Evolutionary conservation across 768 basidiomycete genomes (phyloP).

Genomic region (Porphyrellus cyaneotinctus): DNA sequence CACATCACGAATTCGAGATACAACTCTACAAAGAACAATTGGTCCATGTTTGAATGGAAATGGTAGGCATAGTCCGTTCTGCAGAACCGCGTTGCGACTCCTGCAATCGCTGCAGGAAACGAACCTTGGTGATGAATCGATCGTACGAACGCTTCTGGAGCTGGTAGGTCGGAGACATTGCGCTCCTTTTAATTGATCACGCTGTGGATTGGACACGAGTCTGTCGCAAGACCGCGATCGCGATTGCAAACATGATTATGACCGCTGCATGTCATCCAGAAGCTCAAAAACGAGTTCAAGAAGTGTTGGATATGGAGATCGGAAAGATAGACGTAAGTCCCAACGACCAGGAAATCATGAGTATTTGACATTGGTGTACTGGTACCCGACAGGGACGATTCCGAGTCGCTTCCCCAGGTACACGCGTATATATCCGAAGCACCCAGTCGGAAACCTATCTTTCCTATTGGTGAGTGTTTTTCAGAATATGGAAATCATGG

Average conservation of each 20-base stretch:
- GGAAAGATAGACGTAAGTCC: slow-evolving; percentile 29
- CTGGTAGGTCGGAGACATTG: slow-evolving; percentile 54
- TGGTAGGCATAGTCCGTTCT: slow-evolving; percentile 29
- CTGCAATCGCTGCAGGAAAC: slow-evolving; percentile 4
- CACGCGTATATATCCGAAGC: slow-evolving; percentile 35
- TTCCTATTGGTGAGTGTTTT: slow-evolving; percentile 20
- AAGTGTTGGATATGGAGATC: slow-evolving; percentile 52
- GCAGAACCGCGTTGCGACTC: neutral
- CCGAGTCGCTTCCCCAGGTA: slow-evolving; percentile 28
- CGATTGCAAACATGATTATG: slow-evolving; percentile 43
- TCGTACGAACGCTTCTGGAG: slow-evolving; percentile 51
- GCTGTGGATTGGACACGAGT: neutral
- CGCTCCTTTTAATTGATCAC: neutral
- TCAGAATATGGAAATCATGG: too few relatives aligned
- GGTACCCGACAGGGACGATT: too few relatives aligned
- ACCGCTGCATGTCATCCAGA: slow-evolving; percentile 23
- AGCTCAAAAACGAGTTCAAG: slow-evolving; percentile 45
- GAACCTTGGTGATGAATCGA: slow-evolving; percentile 26
- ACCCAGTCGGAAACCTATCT: slow-evolving; percentile 34
- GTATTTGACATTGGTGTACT: neutral
- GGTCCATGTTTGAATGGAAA: slow-evolving; percentile 38
- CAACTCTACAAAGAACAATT: slow-evolving; percentile 18
- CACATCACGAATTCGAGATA: slow-evolving; percentile 50
- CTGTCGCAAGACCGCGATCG: slow-evolving; percentile 39
- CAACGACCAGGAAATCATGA: neutral